A percentile compares a stretch with the other conserved stretches of the same genome.
These are phyloP conservation scores for Lineolata rhizophorae DNA, from an alignment of 495 filamentous ascomycete genomes.

Conservation along the genomic window DNA sequence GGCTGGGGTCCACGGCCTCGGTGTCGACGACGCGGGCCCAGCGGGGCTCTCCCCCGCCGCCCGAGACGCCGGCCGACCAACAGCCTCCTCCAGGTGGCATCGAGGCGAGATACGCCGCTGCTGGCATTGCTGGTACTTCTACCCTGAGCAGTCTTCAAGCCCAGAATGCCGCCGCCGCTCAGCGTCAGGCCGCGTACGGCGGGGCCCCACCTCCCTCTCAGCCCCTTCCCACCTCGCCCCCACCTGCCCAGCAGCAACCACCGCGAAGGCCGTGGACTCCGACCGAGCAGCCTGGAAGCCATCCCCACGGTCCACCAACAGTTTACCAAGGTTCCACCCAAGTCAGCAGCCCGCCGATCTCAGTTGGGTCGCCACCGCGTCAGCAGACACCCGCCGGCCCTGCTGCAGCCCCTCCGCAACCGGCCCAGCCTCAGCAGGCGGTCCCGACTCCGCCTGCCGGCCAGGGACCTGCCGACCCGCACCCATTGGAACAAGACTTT, in stretches of 20 bases:
- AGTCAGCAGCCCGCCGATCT: conserved; percentile 20
- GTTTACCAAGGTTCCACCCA: conserved; percentile 69
- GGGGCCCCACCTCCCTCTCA: conserved; percentile 20
- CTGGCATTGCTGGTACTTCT: conserved; percentile 65
- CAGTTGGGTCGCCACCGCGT: too few species aligned
- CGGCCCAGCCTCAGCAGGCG: conserved; percentile 8
- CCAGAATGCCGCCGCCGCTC: conserved; percentile 62
- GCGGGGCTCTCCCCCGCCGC: conserved; percentile 82
- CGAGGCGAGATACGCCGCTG: conserved; percentile 71
- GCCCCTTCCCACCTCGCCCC: conserved; percentile 13
- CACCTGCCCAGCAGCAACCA: conserved; percentile 22
- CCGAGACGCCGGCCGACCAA: conserved; percentile 76
- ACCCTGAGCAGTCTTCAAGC: conserved; percentile 61
- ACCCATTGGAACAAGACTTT: conserved; percentile 65
- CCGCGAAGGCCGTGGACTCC: conserved; percentile 79
- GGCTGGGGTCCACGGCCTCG: conserved; percentile 70
- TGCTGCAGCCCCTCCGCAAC: conserved; percentile 15
- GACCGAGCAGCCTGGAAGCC: conserved; percentile 69
- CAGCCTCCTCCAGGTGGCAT: conserved; percentile 49
- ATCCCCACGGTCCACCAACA: conserved; percentile 79
- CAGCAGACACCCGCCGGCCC: conserved; percentile 8
- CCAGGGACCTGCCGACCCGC: conserved; percentile 15
- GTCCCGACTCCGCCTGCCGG: background rate
- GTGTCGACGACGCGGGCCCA: conserved; percentile 83
- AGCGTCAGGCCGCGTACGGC: conserved; percentile 53